phyloP scores from a whole-genome alignment of 495 filamentous ascomycete species.

The Neurospora sublineolata region DNA sequence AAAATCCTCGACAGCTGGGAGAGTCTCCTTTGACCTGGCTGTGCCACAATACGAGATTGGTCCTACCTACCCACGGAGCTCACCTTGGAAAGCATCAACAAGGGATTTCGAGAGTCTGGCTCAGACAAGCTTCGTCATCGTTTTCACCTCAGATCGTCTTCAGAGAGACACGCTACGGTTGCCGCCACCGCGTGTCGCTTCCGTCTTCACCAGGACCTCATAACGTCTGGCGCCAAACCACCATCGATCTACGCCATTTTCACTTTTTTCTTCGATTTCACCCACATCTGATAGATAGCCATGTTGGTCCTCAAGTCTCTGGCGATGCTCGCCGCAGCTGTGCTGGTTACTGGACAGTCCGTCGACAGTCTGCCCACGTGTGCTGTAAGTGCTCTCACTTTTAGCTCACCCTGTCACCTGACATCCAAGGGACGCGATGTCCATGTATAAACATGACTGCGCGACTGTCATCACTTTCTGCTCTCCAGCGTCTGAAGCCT shows the following conservation, averaged over 20 bases:
- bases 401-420: background rate
- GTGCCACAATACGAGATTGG: slow-evolving; percentile 14
- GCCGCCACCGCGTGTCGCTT: background rate
- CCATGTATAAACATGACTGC: background rate
- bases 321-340: slow-evolving; percentile 12
- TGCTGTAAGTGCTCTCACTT: slow-evolving; percentile 14
- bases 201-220: background rate
- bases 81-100: slow-evolving; percentile 2
- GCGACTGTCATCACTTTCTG: background rate
- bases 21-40: slow-evolving; percentile 1
- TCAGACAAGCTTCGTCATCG: background rate
- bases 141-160: background rate
- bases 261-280: background rate
- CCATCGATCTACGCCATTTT: background rate
- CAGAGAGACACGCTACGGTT: background rate
- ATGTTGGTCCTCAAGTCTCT: slow-evolving; percentile 15
- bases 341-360: slow-evolving; percentile 11
- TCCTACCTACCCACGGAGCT: slow-evolving; percentile 5
- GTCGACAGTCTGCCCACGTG: slow-evolving; percentile 14
- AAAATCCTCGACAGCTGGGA: background rate
- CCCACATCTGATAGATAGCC: background rate
- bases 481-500: background rate
- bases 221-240: background rate
- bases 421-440: background rate
- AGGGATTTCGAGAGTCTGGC: background rate